Conservation (phyloP, 441 rosid species). For the Arabidopsis hybrid region DNA sequence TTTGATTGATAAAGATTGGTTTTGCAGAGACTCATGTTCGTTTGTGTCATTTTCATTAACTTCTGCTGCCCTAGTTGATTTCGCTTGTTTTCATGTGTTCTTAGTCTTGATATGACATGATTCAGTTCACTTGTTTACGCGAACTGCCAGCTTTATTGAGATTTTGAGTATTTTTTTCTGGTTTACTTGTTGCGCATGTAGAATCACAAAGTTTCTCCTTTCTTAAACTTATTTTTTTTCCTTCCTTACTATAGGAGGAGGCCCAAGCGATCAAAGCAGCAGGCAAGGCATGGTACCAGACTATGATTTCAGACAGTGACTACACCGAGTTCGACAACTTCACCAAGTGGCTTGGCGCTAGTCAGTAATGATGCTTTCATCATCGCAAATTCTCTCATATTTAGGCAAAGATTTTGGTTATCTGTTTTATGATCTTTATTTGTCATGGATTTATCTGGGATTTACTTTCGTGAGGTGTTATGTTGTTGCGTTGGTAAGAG, state of each 20-base stretch:
- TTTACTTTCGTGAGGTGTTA: conserved; percentile 5
- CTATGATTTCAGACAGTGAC: conserved; percentile 94
- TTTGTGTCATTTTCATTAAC: not conserved
- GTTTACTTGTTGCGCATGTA: not conserved
- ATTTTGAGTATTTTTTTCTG: too few relatives aligned
- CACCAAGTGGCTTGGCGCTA: conserved; percentile 91
- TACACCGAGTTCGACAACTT: conserved; percentile 96
- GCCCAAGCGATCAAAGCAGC: conserved; percentile 73
- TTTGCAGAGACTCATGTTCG: not conserved
- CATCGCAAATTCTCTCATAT: conserved; percentile 14
- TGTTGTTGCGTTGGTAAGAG: conserved; percentile 24
- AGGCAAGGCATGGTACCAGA: conserved; percentile 90
- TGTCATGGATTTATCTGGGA: conserved; percentile 12
- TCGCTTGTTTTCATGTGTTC: not conserved
- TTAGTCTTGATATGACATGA: not conserved
- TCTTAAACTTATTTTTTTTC: not conserved
- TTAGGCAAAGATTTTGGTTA: conserved; percentile 42
- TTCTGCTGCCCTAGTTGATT: not conserved
- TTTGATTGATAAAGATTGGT: not conserved
- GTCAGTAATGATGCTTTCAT: conserved; percentile 61
- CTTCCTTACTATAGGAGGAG: conserved; percentile 66
- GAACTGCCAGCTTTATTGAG: not conserved
- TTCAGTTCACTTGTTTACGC: not conserved
- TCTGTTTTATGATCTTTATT: conserved; percentile 14
- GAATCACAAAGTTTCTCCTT: not conserved